A percentile compares a stretch with the other conserved stretches of the same genome.
Conservation (phyloP, 192 early-diverging fungal genomes). For the Diversispora eburnea region DNA sequence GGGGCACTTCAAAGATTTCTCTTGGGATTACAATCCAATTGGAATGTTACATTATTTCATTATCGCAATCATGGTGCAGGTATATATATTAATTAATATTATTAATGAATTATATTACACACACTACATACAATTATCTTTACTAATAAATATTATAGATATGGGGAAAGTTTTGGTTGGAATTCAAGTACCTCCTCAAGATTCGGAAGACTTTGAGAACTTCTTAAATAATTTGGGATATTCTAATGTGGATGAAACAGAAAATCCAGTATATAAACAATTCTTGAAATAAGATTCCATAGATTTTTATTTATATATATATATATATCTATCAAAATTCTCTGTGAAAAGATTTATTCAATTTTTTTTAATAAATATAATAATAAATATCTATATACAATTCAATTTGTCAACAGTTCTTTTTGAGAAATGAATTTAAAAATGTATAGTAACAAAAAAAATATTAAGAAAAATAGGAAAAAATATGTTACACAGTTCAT, state of each 20-base stretch:
- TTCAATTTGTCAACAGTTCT: no score
- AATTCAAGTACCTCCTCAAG: conserved; percentile 79
- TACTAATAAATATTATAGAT: conserved; percentile 48
- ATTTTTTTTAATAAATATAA: no score
- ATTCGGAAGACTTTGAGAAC: conserved; percentile 60
- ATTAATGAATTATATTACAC: background rate
- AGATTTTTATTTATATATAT: background rate
- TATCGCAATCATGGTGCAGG: conserved; percentile 92
- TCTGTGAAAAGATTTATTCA: conserved; percentile 20
- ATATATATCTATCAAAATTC: no score
- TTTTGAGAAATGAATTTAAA: no score
- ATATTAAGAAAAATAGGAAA: no score
- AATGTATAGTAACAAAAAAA: no score
- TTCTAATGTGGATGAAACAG: conserved; percentile 88
- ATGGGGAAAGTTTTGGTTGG: conserved; percentile 91
- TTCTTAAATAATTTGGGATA: conserved; percentile 83
- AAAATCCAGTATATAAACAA: conserved; percentile 84
- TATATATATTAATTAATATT: background rate
- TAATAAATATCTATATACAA: no score
- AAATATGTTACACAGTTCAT: no score
- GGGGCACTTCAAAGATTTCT: conserved; percentile 91
- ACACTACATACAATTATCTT: background rate
- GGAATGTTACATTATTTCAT: conserved; percentile 91
- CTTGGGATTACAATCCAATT: conserved; percentile 56
- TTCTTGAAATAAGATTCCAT: conserved; percentile 57